Evolutionary conservation across 345 rosid species (phyloP).

Genomic region (Acer yangbiense): DNA sequence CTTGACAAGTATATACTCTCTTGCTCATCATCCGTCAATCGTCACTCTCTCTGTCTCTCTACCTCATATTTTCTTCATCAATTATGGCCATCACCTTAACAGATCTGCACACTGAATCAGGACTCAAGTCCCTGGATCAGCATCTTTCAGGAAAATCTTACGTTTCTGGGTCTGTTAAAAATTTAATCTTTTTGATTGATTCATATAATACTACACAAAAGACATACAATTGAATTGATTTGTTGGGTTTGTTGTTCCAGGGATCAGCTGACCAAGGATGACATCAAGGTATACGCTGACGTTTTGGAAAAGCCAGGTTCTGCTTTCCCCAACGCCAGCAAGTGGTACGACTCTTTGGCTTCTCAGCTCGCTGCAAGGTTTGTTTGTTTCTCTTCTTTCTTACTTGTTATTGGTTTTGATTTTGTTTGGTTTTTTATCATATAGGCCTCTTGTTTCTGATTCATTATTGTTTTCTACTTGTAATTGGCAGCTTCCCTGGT

Average conservation of each 20-base stretch:
- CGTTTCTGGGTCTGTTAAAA: conserved; percentile 60
- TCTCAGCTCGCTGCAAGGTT: conserved; percentile 72
- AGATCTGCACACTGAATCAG: conserved; percentile 84
- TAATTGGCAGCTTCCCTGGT: conserved; percentile 69
- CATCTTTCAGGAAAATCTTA: conserved; percentile 73
- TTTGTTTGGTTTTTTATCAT: background rate
- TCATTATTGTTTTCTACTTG: background rate
- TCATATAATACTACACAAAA: too few species aligned
- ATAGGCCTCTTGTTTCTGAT: background rate
- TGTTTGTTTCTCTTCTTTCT: background rate
- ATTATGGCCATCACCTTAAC: conserved; percentile 79
- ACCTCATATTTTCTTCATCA: background rate
- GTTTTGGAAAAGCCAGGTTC: conserved; percentile 59
- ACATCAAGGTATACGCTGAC: conserved; percentile 82
- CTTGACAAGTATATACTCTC: background rate
- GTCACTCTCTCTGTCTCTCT: background rate
- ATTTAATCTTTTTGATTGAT: too few species aligned
- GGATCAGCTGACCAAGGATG: conserved; percentile 59
- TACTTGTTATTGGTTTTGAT: background rate
- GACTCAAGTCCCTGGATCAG: conserved; percentile 76
- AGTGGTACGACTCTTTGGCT: conserved; percentile 73
- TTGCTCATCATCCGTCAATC: background rate
- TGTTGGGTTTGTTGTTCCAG: conserved; percentile 28
- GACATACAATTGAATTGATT: too few species aligned
- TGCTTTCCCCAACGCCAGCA: conserved; percentile 69